These are phyloP conservation scores for Ogataea siamensis DNA, from an alignment of 805 yeast species.

Conservation along the genomic window DNA sequence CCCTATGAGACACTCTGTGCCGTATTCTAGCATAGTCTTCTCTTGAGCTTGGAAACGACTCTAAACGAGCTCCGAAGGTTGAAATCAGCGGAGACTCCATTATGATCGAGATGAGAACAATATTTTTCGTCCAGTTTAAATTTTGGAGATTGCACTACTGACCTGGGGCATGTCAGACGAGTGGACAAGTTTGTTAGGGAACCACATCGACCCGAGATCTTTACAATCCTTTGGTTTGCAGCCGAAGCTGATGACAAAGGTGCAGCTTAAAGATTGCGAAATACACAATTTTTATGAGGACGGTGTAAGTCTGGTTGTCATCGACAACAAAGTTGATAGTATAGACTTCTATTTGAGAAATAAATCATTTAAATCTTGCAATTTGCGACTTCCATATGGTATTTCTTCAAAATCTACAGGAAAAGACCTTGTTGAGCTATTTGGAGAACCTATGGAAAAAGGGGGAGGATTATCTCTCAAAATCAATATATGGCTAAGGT, in stretches of 20 bases:
- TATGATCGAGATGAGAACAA: slow-evolving; percentile 1
- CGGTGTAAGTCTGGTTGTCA: slow-evolving; percentile 25
- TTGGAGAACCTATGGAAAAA: slow-evolving; percentile 42
- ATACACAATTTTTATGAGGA: slow-evolving; percentile 23
- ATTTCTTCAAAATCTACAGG: slow-evolving; percentile 27
- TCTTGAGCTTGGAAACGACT: slow-evolving; percentile 61
- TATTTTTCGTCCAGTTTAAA: slow-evolving; percentile 9
- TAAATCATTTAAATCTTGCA: slow-evolving; percentile 17
- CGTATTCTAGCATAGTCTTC: slow-evolving; percentile 72
- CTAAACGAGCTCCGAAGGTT: slow-evolving; percentile 57
- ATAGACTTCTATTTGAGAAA: slow-evolving; percentile 35
- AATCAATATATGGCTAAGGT: slow-evolving; percentile 42
- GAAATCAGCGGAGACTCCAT: slow-evolving; percentile 47
- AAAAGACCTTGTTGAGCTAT: slow-evolving; percentile 28
- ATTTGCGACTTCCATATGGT: slow-evolving; percentile 20
- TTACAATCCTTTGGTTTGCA: neutral
- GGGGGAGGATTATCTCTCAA: slow-evolving; percentile 37
- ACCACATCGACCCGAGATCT: neutral
- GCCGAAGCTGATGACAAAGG: slow-evolving; percentile 4
- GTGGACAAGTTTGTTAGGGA: slow-evolving; percentile 8
- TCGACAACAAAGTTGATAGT: slow-evolving; percentile 28
- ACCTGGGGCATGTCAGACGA: slow-evolving; percentile 6
- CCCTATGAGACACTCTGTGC: slow-evolving; percentile 53
- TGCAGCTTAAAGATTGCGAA: slow-evolving; percentile 8
- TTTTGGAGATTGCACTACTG: slow-evolving; percentile 10